Base-by-base conservation (phyloP, 768 basidiomycete species). In the Suillus fuscotomentosus region DNA sequence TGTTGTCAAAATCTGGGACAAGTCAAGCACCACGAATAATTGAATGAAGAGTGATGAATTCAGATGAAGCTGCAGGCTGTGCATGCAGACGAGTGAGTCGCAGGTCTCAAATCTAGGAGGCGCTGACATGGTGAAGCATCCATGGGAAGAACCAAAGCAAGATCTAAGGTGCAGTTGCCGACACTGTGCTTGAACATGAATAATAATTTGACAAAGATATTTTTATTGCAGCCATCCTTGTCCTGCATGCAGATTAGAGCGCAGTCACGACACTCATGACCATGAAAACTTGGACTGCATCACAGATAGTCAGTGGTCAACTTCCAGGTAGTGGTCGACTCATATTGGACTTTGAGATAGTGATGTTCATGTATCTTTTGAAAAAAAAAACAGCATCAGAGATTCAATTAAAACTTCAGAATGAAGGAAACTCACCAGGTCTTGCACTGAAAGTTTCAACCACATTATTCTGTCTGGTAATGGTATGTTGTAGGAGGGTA, bases 171-270 rank as follows among this genome's bases (percentile, higher is more conserved):
- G n/a, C 15, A 24, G 4, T 27, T 27, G 17, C 63, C 60, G 13
- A 71, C 60, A 17, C 4, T 51, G 22, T 47, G 57, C 6, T 60
- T 67, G 63, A 74, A 74, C 15, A 74, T 24, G 36, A 64, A 66
- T 3, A 67, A 17, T 2, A 74, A 36, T 36, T 63, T 59, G 6
- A 31, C 57, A 45, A 63, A 61, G 20, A 59, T 60, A 5, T n/a
- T n/a, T 17, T 56, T 62, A 1, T 34, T 20, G 1, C 17, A 1
- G 20, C 50, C 45, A 24, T 62, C 45, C 24, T 55, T 31, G 61
- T 55, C 34, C 7, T 51, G n/a, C 0, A 65, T 68, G 6, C 74
- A 36, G n/a, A 77, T 53, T 22, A 78, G 64, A 11, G 76, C 69
- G n/a, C 47, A 67, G 59, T 79, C 76, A 66, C 53, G 60, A 11